Conservation (phyloP, 495 filamentous ascomycete genomes). For the Bombardia bombarda region DNA sequence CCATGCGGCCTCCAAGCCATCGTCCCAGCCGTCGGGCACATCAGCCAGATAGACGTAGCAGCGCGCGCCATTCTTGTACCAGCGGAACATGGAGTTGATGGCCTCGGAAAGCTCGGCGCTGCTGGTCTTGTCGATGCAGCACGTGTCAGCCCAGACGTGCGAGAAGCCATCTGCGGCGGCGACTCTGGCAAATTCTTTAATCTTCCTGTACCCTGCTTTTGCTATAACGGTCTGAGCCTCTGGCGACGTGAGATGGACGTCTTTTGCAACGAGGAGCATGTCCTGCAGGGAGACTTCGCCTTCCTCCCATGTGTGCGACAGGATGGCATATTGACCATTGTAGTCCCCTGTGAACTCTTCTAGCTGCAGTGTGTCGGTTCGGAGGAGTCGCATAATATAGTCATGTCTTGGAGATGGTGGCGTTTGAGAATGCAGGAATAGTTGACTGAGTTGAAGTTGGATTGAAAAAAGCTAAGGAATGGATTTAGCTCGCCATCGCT, state of each 20-base stretch:
- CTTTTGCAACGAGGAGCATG: conserved; percentile 1
- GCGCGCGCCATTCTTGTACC: background rate
- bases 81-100: conserved; percentile 7
- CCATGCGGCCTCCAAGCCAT: background rate
- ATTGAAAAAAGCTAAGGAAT: no score
- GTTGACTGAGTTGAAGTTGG: no score
- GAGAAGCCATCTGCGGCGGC: conserved; percentile 3
- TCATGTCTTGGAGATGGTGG: no score
- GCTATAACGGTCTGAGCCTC: background rate
- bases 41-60: conserved; percentile 6
- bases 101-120: conserved; percentile 6
- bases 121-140: conserved; percentile 6
- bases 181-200: background rate
- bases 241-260: no score
- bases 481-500: no score
- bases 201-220: conserved; percentile 1
- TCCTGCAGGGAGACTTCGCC: conserved; percentile 21
- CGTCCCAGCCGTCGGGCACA: background rate
- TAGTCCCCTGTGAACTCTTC: conserved; percentile 2
- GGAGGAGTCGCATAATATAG: conserved; percentile 2
- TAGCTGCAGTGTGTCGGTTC: conserved; percentile 3
- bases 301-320: conserved; percentile 28
- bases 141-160: conserved; percentile 1
- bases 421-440: no score
- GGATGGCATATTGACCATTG: conserved; percentile 15